Base-by-base conservation (phyloP, 169 alveolate genomes). In the Plasmodium chabaudi region DNA sequence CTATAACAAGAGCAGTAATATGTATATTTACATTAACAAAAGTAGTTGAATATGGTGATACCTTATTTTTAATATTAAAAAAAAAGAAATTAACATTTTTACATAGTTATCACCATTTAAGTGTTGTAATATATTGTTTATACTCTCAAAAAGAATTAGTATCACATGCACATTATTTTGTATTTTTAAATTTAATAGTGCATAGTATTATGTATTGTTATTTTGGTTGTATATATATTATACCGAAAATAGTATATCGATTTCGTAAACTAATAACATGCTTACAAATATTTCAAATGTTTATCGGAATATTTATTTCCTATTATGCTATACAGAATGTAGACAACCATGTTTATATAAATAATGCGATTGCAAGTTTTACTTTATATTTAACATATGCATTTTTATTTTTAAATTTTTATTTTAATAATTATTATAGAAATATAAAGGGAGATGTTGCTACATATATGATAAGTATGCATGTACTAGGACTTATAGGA, bases 151-250 rank as follows among this genome's bases (percentile, higher is more conserved):
- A 61, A 13, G 89, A 73, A 21, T 79, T 87, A 47, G 94, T 89
- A 13, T 87, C 93, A n/a, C 88, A 90, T 65, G 96, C 93, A 46
- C 95, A 92, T 74, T 73, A 87, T 65, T 93, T 93, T 74, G 96
- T 87, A 47, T 46, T 90, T 60, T 87, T 93, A 46, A 93, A 93
- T 70, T 82, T 92, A 25, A 67, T 90, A 17, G 89, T 93, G 15
- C 96, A 93, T 63, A 77, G 87, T n/a, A 71, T 88, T 44, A 93
- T 93, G 96, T 93, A 93, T 75, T 87, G 79, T 65, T 93, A 93
- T 89, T 93, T 87, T 87, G 93, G 93, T 15, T 55, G 93, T 57
- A 69, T 86, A 73, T 64, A 72, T 46, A 57, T 88, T 13, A n/a
- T 79, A 9, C 88, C 87, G 7, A 42, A 60, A 39, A 5, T 72